Base-by-base conservation (phyloP, 192 early-diverging fungal species). In the Allomyces macrogynus region DNA sequence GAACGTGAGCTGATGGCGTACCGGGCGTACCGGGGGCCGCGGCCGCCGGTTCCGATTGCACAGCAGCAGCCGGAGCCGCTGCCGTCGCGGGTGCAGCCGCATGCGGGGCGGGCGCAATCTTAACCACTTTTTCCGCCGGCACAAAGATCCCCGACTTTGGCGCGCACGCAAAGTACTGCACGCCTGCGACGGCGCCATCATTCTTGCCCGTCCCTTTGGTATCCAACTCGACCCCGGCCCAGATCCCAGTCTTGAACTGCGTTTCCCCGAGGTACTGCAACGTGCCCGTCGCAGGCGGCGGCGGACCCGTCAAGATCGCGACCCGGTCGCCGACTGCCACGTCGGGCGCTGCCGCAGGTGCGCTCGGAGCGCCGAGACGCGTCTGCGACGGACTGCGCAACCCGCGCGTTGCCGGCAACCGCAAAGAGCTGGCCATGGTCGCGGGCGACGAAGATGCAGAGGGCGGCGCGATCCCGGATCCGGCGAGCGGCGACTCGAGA, bases 131-230 rank as follows among this genome's bases (percentile, higher is more conserved):
- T 8, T 44, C 65, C 11, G 44, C 23, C 22, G 63, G 62, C 24
- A 68, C 63, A 65, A 68, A 68, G 5, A 68, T 40, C 24, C 67
- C 67, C 24, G 32, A 42, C n/a, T 61, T 54, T 18, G 67, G 66
- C 27, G 43, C 60, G 24, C 67, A 68, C 25, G 43, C 49, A 67
- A 68, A 68, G 65, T 68, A 68, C 18, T 64, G 23, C 12, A 67
- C 44, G 61, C 65, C 67, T 10, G n/a, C 26, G 24, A 68, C 65
- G 23, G 64, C 32, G 23, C 67, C 67, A 60, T 68, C 65, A 23
- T 68, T 68, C 60, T 68, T 68, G 23, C 67, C 67, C n/a, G 23
- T 27, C 27, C 49, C 49, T 16, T 57, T 57, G 49, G 20, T 20
- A n/a, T 57, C 49, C 16, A 57, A n/a, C 49, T 57, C 49, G 16